phyloP scores from a whole-genome alignment of 2,329 filamentous ascomycete genomes.

The Aureobasidium lini region DNA sequence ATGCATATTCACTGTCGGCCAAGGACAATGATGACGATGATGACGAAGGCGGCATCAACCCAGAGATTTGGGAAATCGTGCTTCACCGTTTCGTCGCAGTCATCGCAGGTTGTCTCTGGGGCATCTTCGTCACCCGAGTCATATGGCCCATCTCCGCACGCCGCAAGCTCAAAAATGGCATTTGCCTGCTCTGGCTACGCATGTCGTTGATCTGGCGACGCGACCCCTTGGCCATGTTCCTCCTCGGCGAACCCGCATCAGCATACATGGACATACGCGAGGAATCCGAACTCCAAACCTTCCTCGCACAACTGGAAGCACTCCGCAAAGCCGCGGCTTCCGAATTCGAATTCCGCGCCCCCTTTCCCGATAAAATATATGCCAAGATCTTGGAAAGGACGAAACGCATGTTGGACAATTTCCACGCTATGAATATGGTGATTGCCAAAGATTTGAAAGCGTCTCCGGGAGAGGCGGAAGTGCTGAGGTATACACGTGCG shows the following conservation, averaged over 20 bases:
- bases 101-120: slow-evolving; percentile 82
- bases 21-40: slow-evolving; percentile 70
- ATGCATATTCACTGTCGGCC: slow-evolving; percentile 83
- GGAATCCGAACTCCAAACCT: slow-evolving; percentile 78
- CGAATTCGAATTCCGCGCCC: slow-evolving; percentile 82
- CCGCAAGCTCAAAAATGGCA: slow-evolving; percentile 77
- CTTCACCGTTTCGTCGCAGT: slow-evolving; percentile 83
- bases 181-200: slow-evolving; percentile 85
- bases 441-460: slow-evolving; percentile 71
- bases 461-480: slow-evolving; percentile 70
- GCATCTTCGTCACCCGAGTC: slow-evolving; percentile 77
- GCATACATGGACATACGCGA: slow-evolving; percentile 81
- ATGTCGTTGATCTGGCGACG: slow-evolving; percentile 96
- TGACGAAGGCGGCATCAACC: slow-evolving; percentile 77
- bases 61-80: slow-evolving; percentile 80
- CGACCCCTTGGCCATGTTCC: slow-evolving; percentile 70
- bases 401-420: slow-evolving; percentile 79
- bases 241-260: slow-evolving; percentile 31
- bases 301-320: slow-evolving; percentile 63
- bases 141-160: slow-evolving; percentile 93
- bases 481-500: slow-evolving; percentile 68
- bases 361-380: slow-evolving; percentile 71
- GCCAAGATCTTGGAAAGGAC: slow-evolving; percentile 71
- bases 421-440: slow-evolving; percentile 93
- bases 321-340: slow-evolving; percentile 66